Evolutionary conservation across 345 rosid genomes (phyloP), one percentile per base, ranked within the genome.

Genomic region (Euclidium syriacum): DNA sequence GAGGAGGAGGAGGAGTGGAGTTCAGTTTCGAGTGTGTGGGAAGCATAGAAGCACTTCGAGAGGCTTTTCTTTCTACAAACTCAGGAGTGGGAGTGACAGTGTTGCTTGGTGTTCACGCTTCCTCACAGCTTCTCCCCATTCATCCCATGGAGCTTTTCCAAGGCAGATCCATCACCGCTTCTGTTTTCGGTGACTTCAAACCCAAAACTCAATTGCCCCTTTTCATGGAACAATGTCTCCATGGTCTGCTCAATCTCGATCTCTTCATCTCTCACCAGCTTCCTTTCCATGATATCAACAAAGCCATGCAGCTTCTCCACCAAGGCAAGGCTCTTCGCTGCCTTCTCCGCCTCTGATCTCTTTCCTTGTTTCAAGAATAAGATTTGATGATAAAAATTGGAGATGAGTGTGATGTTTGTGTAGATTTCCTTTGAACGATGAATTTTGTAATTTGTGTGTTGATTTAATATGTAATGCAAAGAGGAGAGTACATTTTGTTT

Each of bases 21-120:
- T 84, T 67, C 47, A 68, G 87, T 78, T 77, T 89, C 30, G 89
- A 84, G 56, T 89, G 95, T 71, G 68, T 74, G 3, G 95, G 87
- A 8, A 69, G 19, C 8, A 10, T 73, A 2, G 23, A 56, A 11
- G 73, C 84, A 47, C 17, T 78, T 35, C 67, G 77, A 64, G 60
- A 86, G 56, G 89, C 86, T 23, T 53, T 89, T 19, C 51, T 60
- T 22, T 69, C 87, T 47, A 67, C 85, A 32, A 76, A 79, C 73
- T 16, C 75, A 73, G 91, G 91, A 54, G 63, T 18, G 26, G 95
- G 91, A 32, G 75, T 74, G 27, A 73, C 63, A 33, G 67, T 83
- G n/a, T 26, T 63, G 22, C 62, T 85, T 36, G 84, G 79, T 42
- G 50, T 24, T 10, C 58, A 72, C 7, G 0, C 25, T 1, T 58